Base-by-base conservation (phyloP, 768 basidiomycete species). In the Rubroboletus pulcherrimus region DNA sequence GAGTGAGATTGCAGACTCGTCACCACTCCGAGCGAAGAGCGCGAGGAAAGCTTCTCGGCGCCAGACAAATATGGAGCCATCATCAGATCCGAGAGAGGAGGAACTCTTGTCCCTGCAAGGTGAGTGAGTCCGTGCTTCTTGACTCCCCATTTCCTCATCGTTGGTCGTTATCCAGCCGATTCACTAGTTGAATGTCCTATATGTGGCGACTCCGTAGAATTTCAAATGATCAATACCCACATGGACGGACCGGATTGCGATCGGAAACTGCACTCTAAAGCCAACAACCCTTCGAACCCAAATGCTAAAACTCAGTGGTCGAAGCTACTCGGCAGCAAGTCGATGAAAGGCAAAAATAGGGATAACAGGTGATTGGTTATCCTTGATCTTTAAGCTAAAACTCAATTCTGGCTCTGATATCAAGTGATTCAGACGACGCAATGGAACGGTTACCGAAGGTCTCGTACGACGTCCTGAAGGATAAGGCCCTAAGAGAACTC, bases 381-480 rank as follows among this genome's bases (percentile, higher is more conserved):
- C 34, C 46, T 47, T 44, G 35, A 21, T 30, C 5, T n/a, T 44
- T 4, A 19, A 38, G 30, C 24, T 15, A 17, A 45, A 35, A 40
- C 60, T 65, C 54, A 62, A 56, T 61, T 31, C 46, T 62, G 40
- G 50, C 49, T 54, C 61, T 64, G 52, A 62, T 54, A 49, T 61
- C 41, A 59, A 55, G 62, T 19, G 58, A 53, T 41, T 29, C 58
- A 55, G 75, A 77, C 45, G 76, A 74, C 30, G 66, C 74, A 3
- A 60, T 74, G 40, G 71, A 67, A 39, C 80, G 77, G 1, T 71
- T 89, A 39, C 86, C 88, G 4, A 86, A 86, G 61, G 78, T 79
- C 24, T 80, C 85, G 0, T 90, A 90, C 61, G 77, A 77, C 12
- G 80, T 81, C 11, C 69, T 89, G 47, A 87, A 83, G 62, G 85